Percentiles rank a stretch among this genome's conserved stretches.
Evolutionary conservation across 768 basidiomycete species (phyloP).

Genomic region (Kwoniella heveanensis): DNA sequence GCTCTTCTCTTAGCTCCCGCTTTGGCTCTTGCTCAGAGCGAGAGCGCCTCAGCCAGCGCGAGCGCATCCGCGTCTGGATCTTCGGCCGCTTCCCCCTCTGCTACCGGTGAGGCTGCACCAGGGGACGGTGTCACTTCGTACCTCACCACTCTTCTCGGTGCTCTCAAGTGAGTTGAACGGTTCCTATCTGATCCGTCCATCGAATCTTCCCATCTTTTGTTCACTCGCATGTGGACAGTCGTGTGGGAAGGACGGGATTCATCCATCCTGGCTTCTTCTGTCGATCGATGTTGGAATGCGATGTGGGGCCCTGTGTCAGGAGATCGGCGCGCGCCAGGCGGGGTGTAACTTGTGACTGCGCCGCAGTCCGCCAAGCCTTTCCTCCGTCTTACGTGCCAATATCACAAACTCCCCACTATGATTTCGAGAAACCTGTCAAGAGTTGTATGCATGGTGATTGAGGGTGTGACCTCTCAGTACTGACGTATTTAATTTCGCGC

Average conservation of each 20-base stretch:
- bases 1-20: conserved; percentile 47
- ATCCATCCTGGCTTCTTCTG: too few species aligned
- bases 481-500: neutral
- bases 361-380: neutral
- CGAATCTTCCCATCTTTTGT: too few species aligned
- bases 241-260: neutral
- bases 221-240: neutral
- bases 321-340: neutral
- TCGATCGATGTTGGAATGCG: too few species aligned
- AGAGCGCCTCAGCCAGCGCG: conserved; percentile 13
- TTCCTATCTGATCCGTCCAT: too few species aligned
- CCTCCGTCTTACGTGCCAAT: too few species aligned
- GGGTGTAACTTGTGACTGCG: neutral
- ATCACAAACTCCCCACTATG: too few species aligned
- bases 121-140: conserved; percentile 21
- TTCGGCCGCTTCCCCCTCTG: conserved; percentile 12
- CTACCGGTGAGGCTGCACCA: conserved; percentile 1
- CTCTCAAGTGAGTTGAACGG: conserved; percentile 52
- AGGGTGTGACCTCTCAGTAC: too few species aligned
- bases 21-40: conserved; percentile 52
- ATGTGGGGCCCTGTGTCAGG: neutral
- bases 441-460: neutral
- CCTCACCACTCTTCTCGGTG: conserved; percentile 37
- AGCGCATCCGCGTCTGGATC: conserved; percentile 14
- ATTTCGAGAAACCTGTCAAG: too few species aligned